Base-by-base conservation (phyloP, 2,329 filamentous ascomycete species). In the Fusarium humuli region DNA sequence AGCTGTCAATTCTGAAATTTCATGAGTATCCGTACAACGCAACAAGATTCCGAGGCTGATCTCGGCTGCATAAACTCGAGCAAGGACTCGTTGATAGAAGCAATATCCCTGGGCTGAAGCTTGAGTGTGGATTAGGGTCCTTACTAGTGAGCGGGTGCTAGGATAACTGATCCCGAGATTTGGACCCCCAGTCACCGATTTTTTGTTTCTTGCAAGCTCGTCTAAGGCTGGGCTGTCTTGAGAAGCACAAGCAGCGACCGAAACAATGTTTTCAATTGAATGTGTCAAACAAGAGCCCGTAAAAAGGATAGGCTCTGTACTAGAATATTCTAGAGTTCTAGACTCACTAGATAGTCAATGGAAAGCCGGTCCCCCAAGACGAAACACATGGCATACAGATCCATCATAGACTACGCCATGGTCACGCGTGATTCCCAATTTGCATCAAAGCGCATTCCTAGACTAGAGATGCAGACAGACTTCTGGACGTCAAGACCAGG, bases 81-180 rank as follows among this genome's bases (percentile, higher is more conserved):
- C 57, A 66, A 47, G 48, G 58, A 68, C 49, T 57, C 69, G 67
- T 71, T 48, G 64, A 30, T 49, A 50, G 52, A 45, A 49, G 68
- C 69, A 74, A 74, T 74, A 69, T 74, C 61, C 53, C 54, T 70
- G 72, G 72, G 72, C 72, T 74, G 62, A 74, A 75, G 70, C 65
- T 67, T 74, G 65, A 73, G 72, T 64, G 70, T 65, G 55, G 53
- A 47, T 52, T 64, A 23, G 37, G 34, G 47, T 44, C 55, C 55
- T 65, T 42, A 64, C 57, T 37, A 67, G 56, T 25, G 58, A 62
- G 50, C 67, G 58, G 63, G 54, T 60, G 67, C 63, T 47, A 41
- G 67, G 64, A 58, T 65, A 45, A 54, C 32, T 48, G 50, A 69
- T 71, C 45, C 68, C 68, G 68, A 61, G 59, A 70, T 71, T 70